Conservation (phyloP, 225 moss, liverwort and hornwort genomes). For the Straminergon stramineum region DNA sequence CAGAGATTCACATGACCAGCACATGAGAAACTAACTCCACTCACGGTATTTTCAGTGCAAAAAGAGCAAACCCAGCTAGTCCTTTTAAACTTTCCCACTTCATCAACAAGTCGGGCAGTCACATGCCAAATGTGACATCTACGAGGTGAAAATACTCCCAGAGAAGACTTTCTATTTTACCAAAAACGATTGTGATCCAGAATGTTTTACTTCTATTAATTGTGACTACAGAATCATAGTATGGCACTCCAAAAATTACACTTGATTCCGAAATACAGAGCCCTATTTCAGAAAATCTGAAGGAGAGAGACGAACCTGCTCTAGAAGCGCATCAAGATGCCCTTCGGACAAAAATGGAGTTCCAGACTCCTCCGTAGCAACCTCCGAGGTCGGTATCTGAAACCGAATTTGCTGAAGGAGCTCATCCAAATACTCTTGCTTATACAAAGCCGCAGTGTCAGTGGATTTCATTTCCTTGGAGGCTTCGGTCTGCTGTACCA, state of each 20-base stretch:
- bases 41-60: not conserved
- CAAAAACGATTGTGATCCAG: not conserved
- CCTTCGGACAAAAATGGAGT: conserved; percentile 4
- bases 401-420: conserved; percentile 36
- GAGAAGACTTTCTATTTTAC: not conserved
- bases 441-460: not conserved
- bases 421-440: conserved; percentile 32
- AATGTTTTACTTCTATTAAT: not conserved
- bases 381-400: conserved; percentile 31
- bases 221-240: not conserved
- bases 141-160: not conserved
- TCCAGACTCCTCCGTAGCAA: not conserved
- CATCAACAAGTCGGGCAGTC: not conserved
- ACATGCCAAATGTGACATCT: not conserved
- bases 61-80: too few species aligned
- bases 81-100: not conserved
- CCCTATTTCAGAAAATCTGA: not conserved
- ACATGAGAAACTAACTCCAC: not conserved
- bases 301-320: conserved; percentile 20
- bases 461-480: not conserved
- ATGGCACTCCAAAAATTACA: not conserved
- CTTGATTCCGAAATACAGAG: not conserved
- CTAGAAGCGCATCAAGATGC: conserved; percentile 33
- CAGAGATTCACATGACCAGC: not conserved
- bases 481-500: conserved; percentile 27